Conservation (phyloP, 78 protist species). For the Anaeramoeba flamelloides region DNA sequence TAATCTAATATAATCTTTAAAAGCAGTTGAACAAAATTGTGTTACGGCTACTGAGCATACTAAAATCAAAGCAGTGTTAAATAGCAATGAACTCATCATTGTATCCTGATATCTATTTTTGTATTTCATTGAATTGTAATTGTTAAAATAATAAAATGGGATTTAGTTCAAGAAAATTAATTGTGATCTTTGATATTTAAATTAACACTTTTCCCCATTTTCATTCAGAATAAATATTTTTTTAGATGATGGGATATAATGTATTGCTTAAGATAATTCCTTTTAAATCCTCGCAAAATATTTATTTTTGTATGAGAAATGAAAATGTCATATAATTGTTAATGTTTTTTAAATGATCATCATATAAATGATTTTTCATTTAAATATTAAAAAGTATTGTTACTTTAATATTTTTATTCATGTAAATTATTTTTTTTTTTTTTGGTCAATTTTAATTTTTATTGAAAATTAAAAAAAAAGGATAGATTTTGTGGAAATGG, state of each 20-base stretch:
- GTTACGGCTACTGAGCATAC: slow-evolving; percentile 43
- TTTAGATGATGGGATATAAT: neutral
- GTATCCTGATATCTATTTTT: slow-evolving; percentile 34
- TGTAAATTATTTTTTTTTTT: no score
- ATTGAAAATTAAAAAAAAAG: no score
- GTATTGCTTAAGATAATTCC: neutral
- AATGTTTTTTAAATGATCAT: no score
- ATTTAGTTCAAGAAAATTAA: neutral
- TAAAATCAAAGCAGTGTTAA: slow-evolving; percentile 56
- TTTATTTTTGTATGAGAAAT: no score
- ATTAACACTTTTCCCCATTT: no score
- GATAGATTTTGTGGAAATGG: no score
- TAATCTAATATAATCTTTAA: slow-evolving; percentile 39
- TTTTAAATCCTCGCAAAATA: neutral
- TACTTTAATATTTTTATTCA: no score
- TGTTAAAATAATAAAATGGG: neutral
- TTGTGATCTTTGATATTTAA: no score
- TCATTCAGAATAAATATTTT: neutral
- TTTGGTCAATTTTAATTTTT: no score
- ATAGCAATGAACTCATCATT: slow-evolving; percentile 71
- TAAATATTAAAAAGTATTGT: no score
- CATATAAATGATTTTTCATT: no score
- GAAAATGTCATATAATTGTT: no score
- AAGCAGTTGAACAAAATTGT: slow-evolving; percentile 56
- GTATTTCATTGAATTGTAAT: neutral